These are phyloP conservation scores for Dipteronia sinensis DNA, from an alignment of 345 rosid genomes.

Conservation along the genomic window DNA sequence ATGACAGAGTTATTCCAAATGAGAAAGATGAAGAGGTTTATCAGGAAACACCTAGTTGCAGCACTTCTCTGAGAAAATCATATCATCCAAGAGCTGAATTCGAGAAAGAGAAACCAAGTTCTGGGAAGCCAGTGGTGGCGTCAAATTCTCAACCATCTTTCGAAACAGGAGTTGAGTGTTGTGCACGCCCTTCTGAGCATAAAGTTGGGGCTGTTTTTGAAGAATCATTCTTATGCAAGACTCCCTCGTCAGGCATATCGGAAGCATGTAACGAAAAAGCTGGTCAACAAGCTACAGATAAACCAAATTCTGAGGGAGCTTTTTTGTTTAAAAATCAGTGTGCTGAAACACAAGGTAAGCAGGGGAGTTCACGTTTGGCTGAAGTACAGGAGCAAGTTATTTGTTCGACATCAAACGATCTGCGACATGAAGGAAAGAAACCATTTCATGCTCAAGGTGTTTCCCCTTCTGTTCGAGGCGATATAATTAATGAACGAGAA, in stretches of 20 bases:
- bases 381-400: slow-evolving; percentile 22
- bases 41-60: slow-evolving; percentile 11
- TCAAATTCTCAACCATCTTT: slow-evolving; percentile 17
- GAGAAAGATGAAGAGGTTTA: slow-evolving; percentile 11
- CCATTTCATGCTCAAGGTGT: slow-evolving; percentile 22
- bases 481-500: slow-evolving; percentile 68
- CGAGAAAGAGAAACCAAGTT: slow-evolving; percentile 15
- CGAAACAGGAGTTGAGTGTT: slow-evolving; percentile 21
- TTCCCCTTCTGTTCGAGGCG: slow-evolving; percentile 27
- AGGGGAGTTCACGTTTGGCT: slow-evolving; percentile 16
- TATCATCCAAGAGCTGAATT: slow-evolving; percentile 22
- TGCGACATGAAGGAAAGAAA: slow-evolving; percentile 12
- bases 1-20: slow-evolving; percentile 25
- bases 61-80: slow-evolving; percentile 22
- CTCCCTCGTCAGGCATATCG: slow-evolving; percentile 14
- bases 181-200: slow-evolving; percentile 11
- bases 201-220: slow-evolving; percentile 22
- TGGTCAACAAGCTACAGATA: slow-evolving; percentile 7
- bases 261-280: slow-evolving; percentile 17
- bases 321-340: slow-evolving; percentile 18
- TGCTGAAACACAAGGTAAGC: slow-evolving; percentile 28
- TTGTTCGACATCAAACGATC: slow-evolving; percentile 27
- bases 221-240: slow-evolving; percentile 19
- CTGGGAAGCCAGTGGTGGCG: slow-evolving; percentile 10
- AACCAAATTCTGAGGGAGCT: slow-evolving; percentile 11